Base-by-base conservation (phyloP, 148 eudicot genomes). In the Camellia japonica region DNA sequence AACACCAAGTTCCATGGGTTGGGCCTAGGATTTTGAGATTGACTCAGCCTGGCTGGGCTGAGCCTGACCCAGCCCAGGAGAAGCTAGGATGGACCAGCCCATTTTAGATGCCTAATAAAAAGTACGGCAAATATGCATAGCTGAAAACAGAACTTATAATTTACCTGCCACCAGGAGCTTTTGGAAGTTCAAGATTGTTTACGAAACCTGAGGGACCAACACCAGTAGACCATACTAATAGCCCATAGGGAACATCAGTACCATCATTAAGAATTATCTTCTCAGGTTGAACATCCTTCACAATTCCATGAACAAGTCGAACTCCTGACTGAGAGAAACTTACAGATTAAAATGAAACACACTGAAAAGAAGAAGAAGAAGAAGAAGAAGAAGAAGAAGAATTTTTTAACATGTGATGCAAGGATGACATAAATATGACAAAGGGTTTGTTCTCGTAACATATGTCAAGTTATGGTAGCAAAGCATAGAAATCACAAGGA, bases 201-300 rank as follows among this genome's bases (percentile, higher is more conserved):
- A 94, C 91, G 71, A 96, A 91, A 71, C 90, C 49, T 20, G 98
- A 94, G 61, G 99, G 95, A 78, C 99, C 99, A 71, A 96, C 99
- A 77, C 98, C 99, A 7, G 99, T 96, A 73, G 99, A 94, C 99
- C 99, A 97, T 52, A 97, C 99, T 81, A 97, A 71, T 55, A 97
- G 85, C 13, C 99, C 99, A 82, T 94, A 94, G 9, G 99, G 98
- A 75, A 97, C 97, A 75, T 90, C 91, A 16, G 92, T 81, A 52
- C 91, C 98, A 78, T 96, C 99, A 74, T 82, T 90, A 42, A 96
- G 97, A 80, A 92, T 82, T 49, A 97, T 82, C 84, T 92, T 94
- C 20, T 94, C 81, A 51, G 89, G 83, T 78, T 88, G 89, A 79
- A 96, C 99, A 85, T 93, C 97, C 85, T 94, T 97, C 60, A 97